Base-by-base conservation (phyloP, 2,329 filamentous ascomycete genomes). In the Paracorniculantispora psalliotae region DNA sequence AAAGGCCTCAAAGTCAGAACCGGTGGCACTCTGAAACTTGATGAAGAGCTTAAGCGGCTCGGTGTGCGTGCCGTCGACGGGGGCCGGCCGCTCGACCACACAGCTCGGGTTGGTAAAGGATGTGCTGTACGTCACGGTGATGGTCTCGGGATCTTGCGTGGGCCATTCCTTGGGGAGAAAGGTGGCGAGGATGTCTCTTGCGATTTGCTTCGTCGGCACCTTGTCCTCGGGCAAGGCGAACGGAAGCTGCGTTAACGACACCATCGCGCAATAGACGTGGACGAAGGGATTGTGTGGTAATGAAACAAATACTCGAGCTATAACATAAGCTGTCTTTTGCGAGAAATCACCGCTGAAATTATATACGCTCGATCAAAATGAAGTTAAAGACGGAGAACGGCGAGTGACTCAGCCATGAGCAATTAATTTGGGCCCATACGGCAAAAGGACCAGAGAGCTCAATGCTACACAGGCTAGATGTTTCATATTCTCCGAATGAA, bases 1-100 rank as follows among this genome's bases (percentile, higher is more conserved):
- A 28, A 60, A 64, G 8, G 50, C 43, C 12, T 43, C 37, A 9
- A 64, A 41, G 23, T 51, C 61, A 8, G 12, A 26, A 9, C 28
- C 39, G n/a, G 4, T 44, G 5, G 33, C 4, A 35, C 33, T 55
- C 52, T 64, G 61, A 46, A 62, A 51, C 39, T 64, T 64, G 63
- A 64, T 61, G 39, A 64, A 64, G 4, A 64, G 46, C 26, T 63
- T 63, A n/a, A 51, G 37, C 2, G 62, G 62, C 48, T 64, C 62
- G 15, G 21, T 10, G 21, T 28, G 7, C 10, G 41, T 3, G 15
- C 41, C 28, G 17, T 7, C 15, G 13, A 3, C 9, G 8, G 53
- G 41, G 2, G 30, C 41, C 1, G 57, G 57, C 19, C 62, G 61
- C 46, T 61, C 50, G 2, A 64, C 57, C 15, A 43, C 7, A 30